These are phyloP conservation scores for Choanephora cucurbitarum DNA, from an alignment of 371 early-diverging fungal genomes.

Conservation along the genomic window DNA sequence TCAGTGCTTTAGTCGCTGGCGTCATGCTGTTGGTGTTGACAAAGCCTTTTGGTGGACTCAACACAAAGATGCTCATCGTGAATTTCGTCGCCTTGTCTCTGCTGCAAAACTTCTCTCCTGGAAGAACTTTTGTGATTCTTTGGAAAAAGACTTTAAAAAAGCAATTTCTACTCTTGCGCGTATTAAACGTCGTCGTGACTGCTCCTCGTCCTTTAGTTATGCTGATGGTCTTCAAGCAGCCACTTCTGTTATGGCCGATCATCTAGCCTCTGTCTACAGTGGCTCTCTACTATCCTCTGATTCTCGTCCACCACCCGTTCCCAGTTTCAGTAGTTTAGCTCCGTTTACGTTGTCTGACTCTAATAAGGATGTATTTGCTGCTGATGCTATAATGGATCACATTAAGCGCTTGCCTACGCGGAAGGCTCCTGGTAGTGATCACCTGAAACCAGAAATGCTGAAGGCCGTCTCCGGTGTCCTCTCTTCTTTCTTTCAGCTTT, in stretches of 20 bases:
- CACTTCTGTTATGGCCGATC: slow-evolving; percentile 11
- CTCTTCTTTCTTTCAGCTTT: slow-evolving; percentile 14
- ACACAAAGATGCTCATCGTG: not conserved
- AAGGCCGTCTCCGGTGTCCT: slow-evolving; percentile 17
- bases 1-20: slow-evolving; percentile 11
- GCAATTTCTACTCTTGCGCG: slow-evolving; percentile 3
- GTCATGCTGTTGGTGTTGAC: slow-evolving; percentile 3
- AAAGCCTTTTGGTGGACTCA: slow-evolving; percentile 11
- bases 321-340: not conserved
- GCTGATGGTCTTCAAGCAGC: slow-evolving; percentile 18
- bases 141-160: slow-evolving; percentile 7
- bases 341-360: not conserved
- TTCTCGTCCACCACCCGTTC: not conserved
- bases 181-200: not conserved
- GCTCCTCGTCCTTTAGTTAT: slow-evolving; percentile 11
- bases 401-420: slow-evolving; percentile 4
- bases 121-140: slow-evolving; percentile 4
- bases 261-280: slow-evolving; percentile 15
- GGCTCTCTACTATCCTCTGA: slow-evolving; percentile 6
- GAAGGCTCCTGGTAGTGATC: slow-evolving; percentile 30
- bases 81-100: slow-evolving; percentile 1
- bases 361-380: not conserved
- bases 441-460: slow-evolving; percentile 30
- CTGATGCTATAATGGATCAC: not conserved
- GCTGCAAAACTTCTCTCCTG: slow-evolving; percentile 6